Evolutionary conservation across 129 eudicot genomes (phyloP).

Genomic region (Tagetes erecta): DNA sequence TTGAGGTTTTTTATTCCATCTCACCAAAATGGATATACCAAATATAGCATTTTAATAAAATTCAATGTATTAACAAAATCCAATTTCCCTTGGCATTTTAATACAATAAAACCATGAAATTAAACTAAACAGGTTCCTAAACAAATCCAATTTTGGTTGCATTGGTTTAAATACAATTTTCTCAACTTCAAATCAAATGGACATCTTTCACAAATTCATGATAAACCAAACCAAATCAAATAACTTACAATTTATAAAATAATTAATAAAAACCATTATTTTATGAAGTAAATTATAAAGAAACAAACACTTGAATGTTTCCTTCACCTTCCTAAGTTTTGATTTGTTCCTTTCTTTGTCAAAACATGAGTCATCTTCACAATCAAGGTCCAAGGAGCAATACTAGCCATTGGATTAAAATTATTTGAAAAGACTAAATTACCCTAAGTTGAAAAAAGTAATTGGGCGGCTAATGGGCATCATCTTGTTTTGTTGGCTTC

Average conservation of each 20-base stretch:
- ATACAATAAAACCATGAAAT: neutral
- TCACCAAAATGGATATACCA: neutral
- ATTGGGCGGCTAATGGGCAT: conserved; percentile 42
- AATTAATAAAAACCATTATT: neutral
- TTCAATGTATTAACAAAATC: no score
- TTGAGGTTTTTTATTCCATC: neutral
- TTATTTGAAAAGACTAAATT: conserved; percentile 5
- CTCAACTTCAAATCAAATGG: neutral
- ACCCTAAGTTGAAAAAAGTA: conserved; percentile 33
- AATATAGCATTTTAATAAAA: no score
- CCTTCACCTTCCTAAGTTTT: conserved; percentile 5
- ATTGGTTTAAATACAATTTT: neutral
- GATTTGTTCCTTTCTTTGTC: conserved; percentile 34
- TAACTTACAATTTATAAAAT: neutral
- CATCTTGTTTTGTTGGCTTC: conserved; percentile 39
- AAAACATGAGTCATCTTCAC: conserved; percentile 29
- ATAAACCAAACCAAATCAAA: neutral
- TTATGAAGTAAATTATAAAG: neutral
- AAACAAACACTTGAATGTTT: conserved; percentile 13
- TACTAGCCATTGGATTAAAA: conserved; percentile 11
- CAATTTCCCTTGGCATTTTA: no score
- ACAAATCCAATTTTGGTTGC: neutral
- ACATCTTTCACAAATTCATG: neutral
- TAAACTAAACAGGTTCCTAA: neutral
- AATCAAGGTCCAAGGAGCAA: conserved; percentile 15